Evolutionary conservation across 176 grass and related monocot genomes (phyloP), one percentile per base, ranked within the genome.

Genomic region (Avena eriantha): DNA sequence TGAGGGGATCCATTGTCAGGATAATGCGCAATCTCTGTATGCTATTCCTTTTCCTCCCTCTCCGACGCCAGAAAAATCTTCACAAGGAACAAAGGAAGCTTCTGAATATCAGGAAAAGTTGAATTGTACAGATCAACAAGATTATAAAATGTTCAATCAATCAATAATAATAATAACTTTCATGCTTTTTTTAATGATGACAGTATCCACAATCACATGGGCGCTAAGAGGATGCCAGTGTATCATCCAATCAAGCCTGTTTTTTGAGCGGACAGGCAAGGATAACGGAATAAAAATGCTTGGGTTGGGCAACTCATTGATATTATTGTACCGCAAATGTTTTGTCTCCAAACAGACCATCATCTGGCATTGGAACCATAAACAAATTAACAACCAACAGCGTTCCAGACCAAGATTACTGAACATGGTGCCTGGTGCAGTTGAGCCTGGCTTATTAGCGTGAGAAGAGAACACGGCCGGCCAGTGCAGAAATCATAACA

Each of bases 101-200:
- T 90, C 88, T 31, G 43, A 55, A 84, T 46, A 73, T 86, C 88
- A 82, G 22, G 64, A 35, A 86, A 71, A 78, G 33, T 34, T 12
- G 78, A 45, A 13, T 55, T 73, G 78, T 90, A 63, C 88, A 83
- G 33, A 83, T 86, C 72, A 53, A 41, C 54, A 19, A 9, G 33
- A 86, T 90, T 86, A 86, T 57, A 84, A 85, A 89, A 90, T 11
- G 43, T 65, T 83, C 84, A 83, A 90, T 83, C 43, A 29, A 29
- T 29, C 29, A 29, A 29, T 29, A 23, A 23, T 48, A 69, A 78
- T 90, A 78, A 83, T 86, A 58, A 61, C 57, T 50, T 50, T 2
- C 22, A 23, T 35, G 51, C 35, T 29, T 82, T 86, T 29, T 86
- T 82, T 90, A 90, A 86, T 90, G 78, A 77, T 4, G 64, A 71